phyloP scores from a whole-genome alignment of 2,329 filamentous ascomycete genomes.

The Cordyceps cateniannulata region DNA sequence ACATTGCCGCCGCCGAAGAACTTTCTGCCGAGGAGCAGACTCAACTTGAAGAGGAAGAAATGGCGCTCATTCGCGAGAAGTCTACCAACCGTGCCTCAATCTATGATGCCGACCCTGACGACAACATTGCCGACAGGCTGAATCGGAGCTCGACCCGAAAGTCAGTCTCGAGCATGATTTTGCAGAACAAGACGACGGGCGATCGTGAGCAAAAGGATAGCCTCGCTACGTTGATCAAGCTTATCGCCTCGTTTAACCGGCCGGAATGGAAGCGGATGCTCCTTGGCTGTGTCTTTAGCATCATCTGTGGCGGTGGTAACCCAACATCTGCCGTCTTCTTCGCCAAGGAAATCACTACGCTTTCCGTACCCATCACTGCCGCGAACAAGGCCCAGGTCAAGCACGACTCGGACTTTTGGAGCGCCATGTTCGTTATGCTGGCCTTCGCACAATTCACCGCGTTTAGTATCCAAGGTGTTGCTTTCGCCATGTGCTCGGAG shows the following conservation, averaged over 20 bases:
- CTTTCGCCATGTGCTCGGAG: constrained; percentile 84
- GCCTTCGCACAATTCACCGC: constrained; percentile 66
- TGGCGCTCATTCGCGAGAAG: constrained; percentile 43
- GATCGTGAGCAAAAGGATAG: constrained; percentile 53
- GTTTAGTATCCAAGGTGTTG: constrained; percentile 61
- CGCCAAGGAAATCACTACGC: constrained; percentile 73
- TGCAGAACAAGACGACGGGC: constrained; percentile 47
- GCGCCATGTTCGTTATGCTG: constrained; percentile 81
- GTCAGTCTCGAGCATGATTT: constrained; percentile 63
- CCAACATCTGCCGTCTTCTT: constrained; percentile 71
- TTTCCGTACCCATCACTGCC: constrained; percentile 48
- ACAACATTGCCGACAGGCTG: constrained; percentile 53
- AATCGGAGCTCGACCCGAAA: constrained; percentile 48
- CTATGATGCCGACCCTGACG: constrained; percentile 52
- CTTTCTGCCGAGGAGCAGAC: constrained; percentile 45
- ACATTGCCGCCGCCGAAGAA: constrained; percentile 60
- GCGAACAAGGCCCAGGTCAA: constrained; percentile 51
- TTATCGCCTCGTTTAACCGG: constrained; percentile 75
- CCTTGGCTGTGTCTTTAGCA: constrained; percentile 63
- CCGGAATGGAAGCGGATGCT: constrained; percentile 67
- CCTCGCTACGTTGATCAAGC: constrained; percentile 68
- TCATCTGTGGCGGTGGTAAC: constrained; percentile 76
- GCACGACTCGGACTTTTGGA: constrained; percentile 76
- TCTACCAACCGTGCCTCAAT: constrained; percentile 34
- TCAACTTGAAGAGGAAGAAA: constrained; percentile 42